A percentile compares a stretch with the other conserved stretches of the same genome.
These are phyloP conservation scores for Kluyveromyces wickerhamii DNA, from an alignment of 805 yeast species.

Conservation along the genomic window DNA sequence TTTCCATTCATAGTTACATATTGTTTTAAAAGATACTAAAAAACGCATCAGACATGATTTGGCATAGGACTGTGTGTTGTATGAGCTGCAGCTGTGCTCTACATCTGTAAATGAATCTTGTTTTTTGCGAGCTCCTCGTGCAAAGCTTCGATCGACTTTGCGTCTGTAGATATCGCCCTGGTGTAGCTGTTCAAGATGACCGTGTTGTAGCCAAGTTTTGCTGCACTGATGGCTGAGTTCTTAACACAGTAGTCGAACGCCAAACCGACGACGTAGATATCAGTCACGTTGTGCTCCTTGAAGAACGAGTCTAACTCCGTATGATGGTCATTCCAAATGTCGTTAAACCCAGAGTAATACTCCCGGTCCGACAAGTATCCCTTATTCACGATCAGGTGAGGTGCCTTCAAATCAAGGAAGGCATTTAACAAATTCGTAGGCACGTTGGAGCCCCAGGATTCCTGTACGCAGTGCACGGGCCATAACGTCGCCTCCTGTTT, in stretches of 20 bases:
- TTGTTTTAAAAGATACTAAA: too few species aligned
- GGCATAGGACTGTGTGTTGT: too few species aligned
- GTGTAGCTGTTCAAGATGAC: slow-evolving; percentile 51
- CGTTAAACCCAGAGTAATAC: slow-evolving; percentile 81
- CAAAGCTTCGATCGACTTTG: slow-evolving; percentile 16
- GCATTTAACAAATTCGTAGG: slow-evolving; percentile 41
- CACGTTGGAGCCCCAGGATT: slow-evolving; percentile 56
- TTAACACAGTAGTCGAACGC: slow-evolving; percentile 86
- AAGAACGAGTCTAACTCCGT: slow-evolving; percentile 57
- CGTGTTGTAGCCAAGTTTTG: slow-evolving; percentile 53
- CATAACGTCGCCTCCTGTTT: slow-evolving; percentile 47
- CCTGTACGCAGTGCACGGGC: slow-evolving; percentile 90
- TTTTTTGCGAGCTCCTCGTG: slow-evolving; percentile 16
- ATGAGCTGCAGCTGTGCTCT: too few species aligned
- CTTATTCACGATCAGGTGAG: slow-evolving; percentile 50
- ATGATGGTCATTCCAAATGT: slow-evolving; percentile 62
- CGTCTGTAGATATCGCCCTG: slow-evolving; percentile 45
- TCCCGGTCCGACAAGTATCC: slow-evolving; percentile 70
- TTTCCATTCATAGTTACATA: too few species aligned
- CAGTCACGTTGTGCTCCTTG: slow-evolving; percentile 38
- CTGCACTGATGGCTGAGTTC: slow-evolving; percentile 66
- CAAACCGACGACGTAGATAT: slow-evolving; percentile 69
- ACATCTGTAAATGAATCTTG: slow-evolving; percentile 9
- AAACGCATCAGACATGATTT: too few species aligned
- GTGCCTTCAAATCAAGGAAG: slow-evolving; percentile 25